These are phyloP conservation scores for Botrytis byssoidea DNA, from an alignment of 2,329 filamentous ascomycete species.

Conservation along the genomic window DNA sequence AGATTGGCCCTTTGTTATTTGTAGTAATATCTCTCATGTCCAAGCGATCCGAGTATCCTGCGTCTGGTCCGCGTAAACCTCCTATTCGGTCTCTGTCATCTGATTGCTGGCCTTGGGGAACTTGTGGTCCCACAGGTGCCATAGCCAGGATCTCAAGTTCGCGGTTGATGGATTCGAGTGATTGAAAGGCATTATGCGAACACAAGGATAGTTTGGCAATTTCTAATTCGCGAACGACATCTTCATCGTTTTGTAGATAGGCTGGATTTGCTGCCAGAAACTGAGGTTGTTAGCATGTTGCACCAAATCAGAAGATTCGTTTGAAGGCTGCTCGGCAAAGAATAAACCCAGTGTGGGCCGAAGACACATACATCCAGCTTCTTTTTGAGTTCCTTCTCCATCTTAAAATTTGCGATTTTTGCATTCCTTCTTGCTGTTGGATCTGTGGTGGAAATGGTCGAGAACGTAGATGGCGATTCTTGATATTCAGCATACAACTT, in stretches of 20 bases:
- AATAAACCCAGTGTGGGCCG: conserved; percentile 31
- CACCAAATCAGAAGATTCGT: not conserved
- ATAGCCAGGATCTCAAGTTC: conserved; percentile 80
- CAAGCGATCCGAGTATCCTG: conserved; percentile 69
- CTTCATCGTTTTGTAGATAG: conserved; percentile 73
- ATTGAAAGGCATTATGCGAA: conserved; percentile 78
- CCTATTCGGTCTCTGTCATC: conserved; percentile 48
- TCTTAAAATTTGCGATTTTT: conserved; percentile 82
- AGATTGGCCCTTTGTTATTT: conserved; percentile 62
- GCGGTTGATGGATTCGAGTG: conserved; percentile 80
- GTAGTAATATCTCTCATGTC: conserved; percentile 60
- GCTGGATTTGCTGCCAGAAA: conserved; percentile 59
- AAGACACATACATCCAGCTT: conserved; percentile 66
- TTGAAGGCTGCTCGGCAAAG: not conserved
- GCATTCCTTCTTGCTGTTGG: conserved; percentile 70
- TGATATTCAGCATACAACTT: conserved; percentile 71
- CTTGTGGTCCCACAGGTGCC: conserved; percentile 55
- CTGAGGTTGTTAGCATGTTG: conserved; percentile 42
- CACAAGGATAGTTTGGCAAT: conserved; percentile 71
- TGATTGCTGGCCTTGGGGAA: conserved; percentile 45
- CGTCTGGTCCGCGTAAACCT: conserved; percentile 35
- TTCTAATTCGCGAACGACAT: conserved; percentile 75
- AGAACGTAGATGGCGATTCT: conserved; percentile 71
- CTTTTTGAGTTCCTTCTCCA: conserved; percentile 81
- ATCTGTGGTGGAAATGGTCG: conserved; percentile 63